Percentiles rank a stretch among this genome's conserved stretches.
phyloP scores from a whole-genome alignment of 1,139 yeast species.

The Casaregolazyma suthepensis region DNA sequence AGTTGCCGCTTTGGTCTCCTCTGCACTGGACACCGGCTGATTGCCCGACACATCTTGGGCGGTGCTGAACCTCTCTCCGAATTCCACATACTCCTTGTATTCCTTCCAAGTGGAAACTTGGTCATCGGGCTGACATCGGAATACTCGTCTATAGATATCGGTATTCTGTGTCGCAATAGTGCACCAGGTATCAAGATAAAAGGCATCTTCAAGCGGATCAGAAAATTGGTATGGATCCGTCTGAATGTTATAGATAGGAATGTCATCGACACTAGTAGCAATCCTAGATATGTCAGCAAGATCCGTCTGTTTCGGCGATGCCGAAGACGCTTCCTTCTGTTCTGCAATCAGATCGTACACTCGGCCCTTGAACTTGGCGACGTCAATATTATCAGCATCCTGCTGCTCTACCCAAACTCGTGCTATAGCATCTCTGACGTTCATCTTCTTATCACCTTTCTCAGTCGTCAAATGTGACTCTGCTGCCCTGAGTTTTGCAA shows the following conservation, averaged over 20 bases:
- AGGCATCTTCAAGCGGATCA: constrained; percentile 75
- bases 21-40: constrained; percentile 15
- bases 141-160: constrained; percentile 69
- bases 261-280: constrained; percentile 8
- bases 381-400: constrained; percentile 8
- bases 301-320: not conserved
- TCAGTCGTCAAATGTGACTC: not conserved
- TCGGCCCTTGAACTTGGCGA: constrained; percentile 17
- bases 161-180: constrained; percentile 83
- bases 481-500: constrained; percentile 1
- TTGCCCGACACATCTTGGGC: constrained; percentile 27
- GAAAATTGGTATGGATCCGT: constrained; percentile 83
- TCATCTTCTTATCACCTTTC: not conserved
- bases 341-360: constrained; percentile 13
- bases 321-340: not conserved
- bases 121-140: constrained; percentile 94
- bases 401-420: not conserved
- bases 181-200: constrained; percentile 85
- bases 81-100: constrained; percentile 56
- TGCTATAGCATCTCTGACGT: constrained; percentile 2
- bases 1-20: constrained; percentile 16
- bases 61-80: constrained; percentile 32
- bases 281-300: constrained; percentile 1
- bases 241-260: constrained; percentile 30
- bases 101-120: constrained; percentile 83